Conservation (phyloP, 2,329 filamentous ascomycete species). For the Boeremia exigua region DNA sequence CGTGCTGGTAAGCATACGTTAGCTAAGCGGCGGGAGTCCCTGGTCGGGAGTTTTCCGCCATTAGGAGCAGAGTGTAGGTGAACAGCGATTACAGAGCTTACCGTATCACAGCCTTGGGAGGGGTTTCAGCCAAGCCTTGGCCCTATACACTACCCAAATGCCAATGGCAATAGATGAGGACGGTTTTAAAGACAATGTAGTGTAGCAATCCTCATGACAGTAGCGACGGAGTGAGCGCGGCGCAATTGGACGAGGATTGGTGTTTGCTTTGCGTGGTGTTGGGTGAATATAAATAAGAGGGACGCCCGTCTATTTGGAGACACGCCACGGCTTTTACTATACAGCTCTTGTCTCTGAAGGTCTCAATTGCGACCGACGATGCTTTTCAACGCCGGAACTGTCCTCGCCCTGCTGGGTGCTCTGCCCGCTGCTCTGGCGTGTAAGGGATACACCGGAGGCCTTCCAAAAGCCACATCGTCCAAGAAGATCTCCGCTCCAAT, state of each 20-base stretch:
- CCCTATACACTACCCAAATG: not conserved
- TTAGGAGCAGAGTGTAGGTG: no score
- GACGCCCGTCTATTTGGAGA: not conserved
- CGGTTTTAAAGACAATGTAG: not conserved
- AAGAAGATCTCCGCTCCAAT: constrained; percentile 1
- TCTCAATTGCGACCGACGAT: not conserved
- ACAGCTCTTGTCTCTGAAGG: not conserved
- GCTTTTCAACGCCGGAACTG: not conserved
- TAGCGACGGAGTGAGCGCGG: not conserved
- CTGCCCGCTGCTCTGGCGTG: constrained; percentile 2
- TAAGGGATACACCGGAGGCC: not conserved
- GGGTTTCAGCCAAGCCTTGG: constrained; percentile 7
- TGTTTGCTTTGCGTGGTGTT: not conserved
- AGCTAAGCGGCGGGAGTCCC: no score
- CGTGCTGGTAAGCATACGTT: no score
- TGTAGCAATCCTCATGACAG: not conserved
- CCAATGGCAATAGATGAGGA: constrained; percentile 4
- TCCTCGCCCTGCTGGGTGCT: constrained; percentile 2
- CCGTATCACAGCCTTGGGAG: not conserved
- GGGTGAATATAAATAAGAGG: not conserved
- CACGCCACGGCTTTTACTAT: not conserved
- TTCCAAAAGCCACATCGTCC: not conserved
- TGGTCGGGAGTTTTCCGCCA: no score
- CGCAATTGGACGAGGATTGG: not conserved
- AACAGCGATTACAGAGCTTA: no score